Conservation (phyloP, 2,329 filamentous ascomycete genomes). For the Chaetothyriales sp. region DNA sequence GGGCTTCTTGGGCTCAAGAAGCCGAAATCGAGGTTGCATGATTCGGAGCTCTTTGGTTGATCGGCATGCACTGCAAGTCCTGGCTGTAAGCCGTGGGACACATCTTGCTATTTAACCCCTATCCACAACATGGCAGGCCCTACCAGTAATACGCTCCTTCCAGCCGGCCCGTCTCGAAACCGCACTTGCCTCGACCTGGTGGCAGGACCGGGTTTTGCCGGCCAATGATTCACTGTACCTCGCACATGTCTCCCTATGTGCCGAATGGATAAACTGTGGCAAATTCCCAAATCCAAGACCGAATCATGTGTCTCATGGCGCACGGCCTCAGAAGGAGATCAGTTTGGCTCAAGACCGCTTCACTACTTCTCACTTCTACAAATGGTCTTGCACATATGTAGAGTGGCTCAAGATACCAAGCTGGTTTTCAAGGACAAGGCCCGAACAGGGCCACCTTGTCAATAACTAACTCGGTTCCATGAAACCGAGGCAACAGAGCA, state of each 20-base stretch:
- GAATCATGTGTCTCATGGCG: too few species aligned
- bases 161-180: not conserved
- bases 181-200: not conserved
- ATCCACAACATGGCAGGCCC: not conserved
- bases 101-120: not conserved
- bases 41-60: constrained; percentile 58
- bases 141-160: not conserved
- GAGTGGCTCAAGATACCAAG: not conserved
- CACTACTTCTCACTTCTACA: not conserved
- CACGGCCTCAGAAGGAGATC: not conserved
- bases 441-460: too few species aligned
- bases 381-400: too few species aligned
- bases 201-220: not conserved
- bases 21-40: constrained; percentile 59
- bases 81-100: not conserved
- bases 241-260: too few species aligned
- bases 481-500: too few species aligned
- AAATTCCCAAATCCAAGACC: not conserved
- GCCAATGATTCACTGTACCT: not conserved
- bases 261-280: not conserved
- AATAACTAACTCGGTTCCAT: too few species aligned
- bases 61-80: constrained; percentile 35
- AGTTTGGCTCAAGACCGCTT: not conserved
- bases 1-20: constrained; percentile 47
- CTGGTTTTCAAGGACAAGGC: not conserved